phyloP scores from a whole-genome alignment of 345 rosid species.

The Salix suchowensis region DNA sequence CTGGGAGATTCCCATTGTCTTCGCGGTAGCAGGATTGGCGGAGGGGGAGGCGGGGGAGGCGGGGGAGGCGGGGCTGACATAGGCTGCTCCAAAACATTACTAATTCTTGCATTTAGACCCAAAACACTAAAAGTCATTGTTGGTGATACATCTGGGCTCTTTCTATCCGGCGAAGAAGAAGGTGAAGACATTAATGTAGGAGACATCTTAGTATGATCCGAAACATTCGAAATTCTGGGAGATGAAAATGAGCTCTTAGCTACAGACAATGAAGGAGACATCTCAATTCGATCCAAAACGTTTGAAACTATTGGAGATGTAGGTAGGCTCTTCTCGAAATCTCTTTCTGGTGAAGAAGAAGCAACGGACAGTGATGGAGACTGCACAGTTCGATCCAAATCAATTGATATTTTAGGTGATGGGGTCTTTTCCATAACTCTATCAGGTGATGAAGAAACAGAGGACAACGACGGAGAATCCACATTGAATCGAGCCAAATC shows the following conservation, averaged over 20 bases:
- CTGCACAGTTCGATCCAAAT: conserved; percentile 31
- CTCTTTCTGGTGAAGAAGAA: conserved; percentile 49
- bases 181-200: conserved; percentile 37
- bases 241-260: conserved; percentile 44
- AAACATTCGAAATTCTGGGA: conserved; percentile 30
- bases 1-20: conserved; percentile 28
- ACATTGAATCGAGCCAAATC: conserved; percentile 6
- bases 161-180: conserved; percentile 48
- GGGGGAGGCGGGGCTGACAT: conserved; percentile 34
- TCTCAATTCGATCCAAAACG: conserved; percentile 28
- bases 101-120: conserved; percentile 25
- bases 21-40: conserved; percentile 8
- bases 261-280: conserved; percentile 38
- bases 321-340: conserved; percentile 14
- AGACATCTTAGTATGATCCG: conserved; percentile 32
- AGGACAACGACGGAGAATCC: conserved; percentile 11
- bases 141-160: conserved; percentile 33
- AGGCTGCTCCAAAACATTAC: conserved; percentile 26
- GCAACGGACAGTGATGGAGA: conserved; percentile 42
- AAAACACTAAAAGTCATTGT: conserved; percentile 16
- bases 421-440: background rate
- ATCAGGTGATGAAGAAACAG: conserved; percentile 6
- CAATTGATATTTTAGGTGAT: background rate
- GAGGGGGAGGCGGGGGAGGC: conserved; percentile 24
- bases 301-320: conserved; percentile 18